Base-by-base conservation (phyloP, 345 rosid species). In the Syzygium jambos region DNA sequence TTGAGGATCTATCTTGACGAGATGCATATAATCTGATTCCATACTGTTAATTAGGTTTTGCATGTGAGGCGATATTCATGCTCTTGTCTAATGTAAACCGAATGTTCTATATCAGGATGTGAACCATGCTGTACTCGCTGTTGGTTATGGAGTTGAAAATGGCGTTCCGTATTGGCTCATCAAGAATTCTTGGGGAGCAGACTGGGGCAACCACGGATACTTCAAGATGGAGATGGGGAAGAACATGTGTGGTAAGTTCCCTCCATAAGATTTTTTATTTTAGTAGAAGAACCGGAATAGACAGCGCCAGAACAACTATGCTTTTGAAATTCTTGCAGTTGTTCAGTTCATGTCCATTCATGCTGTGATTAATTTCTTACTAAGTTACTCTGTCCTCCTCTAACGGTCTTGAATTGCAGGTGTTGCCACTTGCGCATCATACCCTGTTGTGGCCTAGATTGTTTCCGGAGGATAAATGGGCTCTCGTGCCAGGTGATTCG, bases 91-190 rank as follows among this genome's bases (percentile, higher is more conserved):
- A 51, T 85, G 29, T 25, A 85, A 43, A 57, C 46, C 5, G 34
- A 27, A 86, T 27, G 82, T 7, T 43, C 29, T 34, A 43, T 85
- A 21, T 54, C 94, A 96, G 99, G 99, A 97, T 85, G 99, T 97
- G 93, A 98, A 98, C 95, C 99, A 98, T 73, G 97, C 99, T 2
- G 99, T 98, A 88, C 91, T 96, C 88, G 99, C 98, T 25, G 98
- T 98, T 86, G 99, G 99, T 34, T 96, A 95, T 89, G 99, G 99
- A 90, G 92, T 96, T 21, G 99, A 95, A 91, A 53, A 93, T 80
- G 98, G 95, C 27, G 91, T 95, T 17, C 96, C 96, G 2, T 96
- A 92, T 89, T 97, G 99, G 99, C 94, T 97, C 78, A 91, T 96
- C 85, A 95, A 97, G 96, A 96, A 97, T 93, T 97, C 99, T 27